A percentile compares a stretch with the other conserved stretches of the same genome.
Conservation (phyloP, 768 basidiomycete genomes). For the Russula dissimulans region DNA sequence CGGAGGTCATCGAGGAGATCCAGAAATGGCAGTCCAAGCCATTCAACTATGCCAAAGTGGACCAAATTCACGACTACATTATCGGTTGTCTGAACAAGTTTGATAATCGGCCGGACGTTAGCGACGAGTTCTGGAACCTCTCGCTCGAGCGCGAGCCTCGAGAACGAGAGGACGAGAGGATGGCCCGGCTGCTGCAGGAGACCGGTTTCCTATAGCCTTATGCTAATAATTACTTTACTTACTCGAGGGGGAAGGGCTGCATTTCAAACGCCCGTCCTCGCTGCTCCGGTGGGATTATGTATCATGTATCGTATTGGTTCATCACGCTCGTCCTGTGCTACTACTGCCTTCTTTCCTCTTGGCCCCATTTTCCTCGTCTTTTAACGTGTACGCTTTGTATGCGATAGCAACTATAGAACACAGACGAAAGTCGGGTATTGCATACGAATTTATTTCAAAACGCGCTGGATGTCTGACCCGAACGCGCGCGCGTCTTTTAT, state of each 20-base stretch:
- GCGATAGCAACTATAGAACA: conserved; percentile 4
- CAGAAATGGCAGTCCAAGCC: conserved; percentile 90
- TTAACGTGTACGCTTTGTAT: background rate
- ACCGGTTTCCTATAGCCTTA: conserved; percentile 63
- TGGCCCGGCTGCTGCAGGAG: conserved; percentile 83
- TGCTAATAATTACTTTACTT: background rate
- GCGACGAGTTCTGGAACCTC: conserved; percentile 75
- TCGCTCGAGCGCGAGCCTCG: conserved; percentile 86
- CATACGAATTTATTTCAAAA: background rate
- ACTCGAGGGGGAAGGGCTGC: background rate
- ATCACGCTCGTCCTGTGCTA: background rate
- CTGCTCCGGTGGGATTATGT: conserved; percentile 14
- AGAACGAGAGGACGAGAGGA: conserved; percentile 94
- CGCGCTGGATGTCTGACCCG: too few relatives aligned
- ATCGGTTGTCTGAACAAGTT: conserved; percentile 69
- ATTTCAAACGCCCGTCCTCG: background rate
- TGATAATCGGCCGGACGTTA: conserved; percentile 55
- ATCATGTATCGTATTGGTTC: conserved; percentile 14
- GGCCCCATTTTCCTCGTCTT: background rate
- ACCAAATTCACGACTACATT: conserved; percentile 62
- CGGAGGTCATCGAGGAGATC: conserved; percentile 96
- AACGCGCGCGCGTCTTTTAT: too few relatives aligned
- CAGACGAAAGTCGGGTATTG: too few relatives aligned
- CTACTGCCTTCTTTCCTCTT: background rate
- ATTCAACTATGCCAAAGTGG: conserved; percentile 73